Percentiles rank a stretch among this genome's conserved stretches.
These are phyloP conservation scores for Basidiobolus meristosporus DNA, from an alignment of 371 early-diverging fungal species.

Conservation along the genomic window DNA sequence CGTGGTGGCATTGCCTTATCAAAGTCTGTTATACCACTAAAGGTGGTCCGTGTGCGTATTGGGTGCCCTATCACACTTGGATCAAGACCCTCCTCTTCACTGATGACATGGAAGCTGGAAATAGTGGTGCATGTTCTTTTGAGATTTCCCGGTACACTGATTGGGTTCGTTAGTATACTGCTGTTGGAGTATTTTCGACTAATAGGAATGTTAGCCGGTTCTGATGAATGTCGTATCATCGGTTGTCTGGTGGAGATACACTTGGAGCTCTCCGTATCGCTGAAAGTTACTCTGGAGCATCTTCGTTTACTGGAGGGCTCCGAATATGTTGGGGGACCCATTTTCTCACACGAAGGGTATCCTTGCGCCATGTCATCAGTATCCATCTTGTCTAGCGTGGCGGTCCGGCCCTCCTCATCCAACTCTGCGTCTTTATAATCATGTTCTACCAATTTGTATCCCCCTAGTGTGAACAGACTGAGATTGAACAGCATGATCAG, in stretches of 20 bases:
- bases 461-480: conserved; percentile 14
- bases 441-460: conserved; percentile 4
- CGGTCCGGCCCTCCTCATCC: neutral
- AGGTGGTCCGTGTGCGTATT: neutral
- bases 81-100: too few relatives aligned
- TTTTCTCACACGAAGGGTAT: too few relatives aligned
- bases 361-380: too few relatives aligned
- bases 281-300: neutral
- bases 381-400: neutral
- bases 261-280: neutral
- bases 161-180: too few relatives aligned
- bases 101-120: too few relatives aligned
- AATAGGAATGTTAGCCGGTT: too few relatives aligned
- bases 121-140: too few relatives aligned
- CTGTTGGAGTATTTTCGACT: too few relatives aligned
- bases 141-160: too few relatives aligned
- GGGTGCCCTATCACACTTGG: too few relatives aligned
- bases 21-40: neutral
- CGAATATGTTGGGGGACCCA: neutral
- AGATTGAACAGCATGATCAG: conserved; percentile 12
- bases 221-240: too few relatives aligned
- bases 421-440: conserved; percentile 1
- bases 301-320: neutral
- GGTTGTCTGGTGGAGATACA: neutral
- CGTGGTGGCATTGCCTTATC: neutral